Conservation (phyloP, 352 stramenopile genomes). For the Pythium vanterpoolii region DNA sequence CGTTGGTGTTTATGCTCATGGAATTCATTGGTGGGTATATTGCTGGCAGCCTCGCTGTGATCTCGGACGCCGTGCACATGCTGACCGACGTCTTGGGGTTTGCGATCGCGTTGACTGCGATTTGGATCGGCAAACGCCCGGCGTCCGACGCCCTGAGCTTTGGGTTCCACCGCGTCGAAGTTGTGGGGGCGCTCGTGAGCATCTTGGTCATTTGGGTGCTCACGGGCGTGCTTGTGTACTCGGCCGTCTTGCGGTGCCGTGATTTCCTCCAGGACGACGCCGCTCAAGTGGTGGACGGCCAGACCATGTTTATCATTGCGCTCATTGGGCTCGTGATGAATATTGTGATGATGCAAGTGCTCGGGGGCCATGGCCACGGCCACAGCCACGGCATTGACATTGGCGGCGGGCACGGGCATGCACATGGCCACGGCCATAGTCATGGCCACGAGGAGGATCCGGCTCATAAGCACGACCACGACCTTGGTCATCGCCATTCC, state of each 20-base stretch:
- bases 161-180: conserved; percentile 94
- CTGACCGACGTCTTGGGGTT: conserved; percentile 76
- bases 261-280: conserved; percentile 70
- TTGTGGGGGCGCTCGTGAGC: conserved; percentile 93
- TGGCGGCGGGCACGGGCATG: neutral
- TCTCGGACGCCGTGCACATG: conserved; percentile 85
- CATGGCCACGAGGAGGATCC: too few relatives aligned
- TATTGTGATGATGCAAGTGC: conserved; percentile 91
- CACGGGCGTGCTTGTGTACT: conserved; percentile 92
- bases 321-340: conserved; percentile 96
- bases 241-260: conserved; percentile 87
- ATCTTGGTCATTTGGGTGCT: conserved; percentile 94
- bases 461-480: too few relatives aligned
- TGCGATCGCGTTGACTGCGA: conserved; percentile 73
- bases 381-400: too few relatives aligned
- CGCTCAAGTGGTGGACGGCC: conserved; percentile 89
- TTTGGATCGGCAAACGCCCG: conserved; percentile 55
- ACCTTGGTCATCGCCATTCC: too few relatives aligned
- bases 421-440: too few relatives aligned
- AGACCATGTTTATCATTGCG: conserved; percentile 95
- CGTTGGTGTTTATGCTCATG: conserved; percentile 93
- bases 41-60: conserved; percentile 93
- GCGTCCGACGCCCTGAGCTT: conserved; percentile 79
- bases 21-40: conserved; percentile 94
- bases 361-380: conserved; percentile 56